phyloP scores from a whole-genome alignment of 495 filamentous ascomycete species.

The Penicillium waksmanii region DNA sequence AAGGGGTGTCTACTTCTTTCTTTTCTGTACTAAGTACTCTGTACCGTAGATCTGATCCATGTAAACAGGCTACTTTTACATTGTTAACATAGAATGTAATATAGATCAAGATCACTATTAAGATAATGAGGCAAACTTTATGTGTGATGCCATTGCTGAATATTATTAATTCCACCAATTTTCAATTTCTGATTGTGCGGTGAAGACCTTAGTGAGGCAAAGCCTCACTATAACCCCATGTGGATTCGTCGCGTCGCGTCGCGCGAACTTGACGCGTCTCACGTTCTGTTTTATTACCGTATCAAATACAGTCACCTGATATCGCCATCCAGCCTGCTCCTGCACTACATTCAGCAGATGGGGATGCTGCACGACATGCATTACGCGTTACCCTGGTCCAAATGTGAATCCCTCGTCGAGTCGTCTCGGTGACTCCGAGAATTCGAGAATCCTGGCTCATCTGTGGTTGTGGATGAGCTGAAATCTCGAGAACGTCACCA shows the following conservation, averaged over 20 bases:
- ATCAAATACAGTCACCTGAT: not conserved
- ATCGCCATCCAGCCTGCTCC: not conserved
- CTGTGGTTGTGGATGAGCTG: too few species aligned
- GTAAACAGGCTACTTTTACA: too few species aligned
- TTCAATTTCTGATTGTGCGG: constrained; percentile 21
- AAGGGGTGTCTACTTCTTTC: not conserved
- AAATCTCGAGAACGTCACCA: too few species aligned
- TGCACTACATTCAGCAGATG: too few species aligned
- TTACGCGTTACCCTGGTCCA: not conserved
- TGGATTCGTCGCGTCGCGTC: constrained; percentile 19
- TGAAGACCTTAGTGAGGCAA: constrained; percentile 18
- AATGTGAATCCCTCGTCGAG: not conserved
- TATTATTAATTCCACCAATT: not conserved
- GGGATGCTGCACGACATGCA: too few species aligned
- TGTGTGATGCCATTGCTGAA: too few species aligned
- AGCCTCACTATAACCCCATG: constrained; percentile 12
- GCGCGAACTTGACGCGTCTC: not conserved
- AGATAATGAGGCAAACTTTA: too few species aligned
- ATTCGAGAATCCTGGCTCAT: too few species aligned
- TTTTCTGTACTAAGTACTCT: not conserved
- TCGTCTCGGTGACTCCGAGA: too few species aligned
- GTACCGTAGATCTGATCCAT: not conserved
- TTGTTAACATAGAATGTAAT: too few species aligned
- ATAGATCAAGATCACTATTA: too few species aligned
- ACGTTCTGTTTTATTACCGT: not conserved